Evolutionary conservation across 2,329 filamentous ascomycete species (phyloP).

Genomic region (Xylaria sp.): DNA sequence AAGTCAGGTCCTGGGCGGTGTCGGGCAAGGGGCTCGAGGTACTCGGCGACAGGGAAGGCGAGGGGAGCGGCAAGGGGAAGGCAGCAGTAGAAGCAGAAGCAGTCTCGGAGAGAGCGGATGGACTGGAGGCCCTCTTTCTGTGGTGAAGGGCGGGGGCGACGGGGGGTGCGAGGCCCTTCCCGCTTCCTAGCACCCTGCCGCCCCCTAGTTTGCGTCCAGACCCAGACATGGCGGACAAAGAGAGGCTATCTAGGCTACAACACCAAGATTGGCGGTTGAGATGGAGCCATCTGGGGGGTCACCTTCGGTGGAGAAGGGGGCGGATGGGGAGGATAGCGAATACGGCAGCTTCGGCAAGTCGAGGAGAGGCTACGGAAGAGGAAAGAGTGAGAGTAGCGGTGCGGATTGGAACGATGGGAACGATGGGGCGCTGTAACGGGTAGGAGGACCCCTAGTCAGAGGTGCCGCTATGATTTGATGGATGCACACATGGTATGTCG

Average conservation of each 20-base stretch:
- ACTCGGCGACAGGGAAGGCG: slow-evolving; percentile 45
- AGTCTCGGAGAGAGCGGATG: slow-evolving; percentile 58
- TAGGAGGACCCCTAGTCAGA: no score
- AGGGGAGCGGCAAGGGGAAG: slow-evolving; percentile 65
- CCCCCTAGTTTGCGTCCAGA: slow-evolving; percentile 83
- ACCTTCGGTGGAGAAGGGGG: background rate
- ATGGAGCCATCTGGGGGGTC: slow-evolving; percentile 11
- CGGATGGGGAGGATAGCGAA: no score
- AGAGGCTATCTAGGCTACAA: slow-evolving; percentile 3
- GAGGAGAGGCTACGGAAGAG: background rate
- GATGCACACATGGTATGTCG: background rate
- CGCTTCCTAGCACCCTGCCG: slow-evolving; percentile 83
- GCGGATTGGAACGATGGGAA: no score
- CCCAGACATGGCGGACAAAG: slow-evolving; percentile 61
- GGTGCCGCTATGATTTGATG: background rate
- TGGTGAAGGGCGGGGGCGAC: slow-evolving; percentile 36
- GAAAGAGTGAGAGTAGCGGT: background rate
- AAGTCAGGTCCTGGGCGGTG: slow-evolving; percentile 70
- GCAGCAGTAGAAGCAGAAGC: no score
- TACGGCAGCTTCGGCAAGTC: background rate
- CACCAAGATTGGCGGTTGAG: slow-evolving; percentile 2
- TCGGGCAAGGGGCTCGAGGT: slow-evolving; percentile 58
- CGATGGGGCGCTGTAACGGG: no score
- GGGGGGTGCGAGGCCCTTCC: slow-evolving; percentile 71
- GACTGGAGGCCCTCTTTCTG: slow-evolving; percentile 41